Conservation (phyloP, 1,139 yeast species). For the Blastobotrys elegans region DNA sequence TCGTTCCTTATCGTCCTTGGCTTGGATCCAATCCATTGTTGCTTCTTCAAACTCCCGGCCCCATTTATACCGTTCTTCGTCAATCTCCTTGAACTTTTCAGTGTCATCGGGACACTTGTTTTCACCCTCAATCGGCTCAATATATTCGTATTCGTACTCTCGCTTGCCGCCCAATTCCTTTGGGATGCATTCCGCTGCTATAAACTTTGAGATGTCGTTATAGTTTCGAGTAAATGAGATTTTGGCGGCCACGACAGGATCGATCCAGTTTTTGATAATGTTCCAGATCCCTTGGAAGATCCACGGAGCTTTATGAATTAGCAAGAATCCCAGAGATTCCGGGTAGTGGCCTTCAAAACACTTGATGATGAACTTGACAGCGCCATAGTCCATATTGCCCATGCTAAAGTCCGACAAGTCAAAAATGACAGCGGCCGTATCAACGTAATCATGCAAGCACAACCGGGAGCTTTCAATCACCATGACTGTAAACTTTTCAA, state of each 20-base stretch:
- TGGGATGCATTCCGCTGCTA: constrained; percentile 53
- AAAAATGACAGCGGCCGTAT: constrained; percentile 68
- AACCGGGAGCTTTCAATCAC: constrained; percentile 68
- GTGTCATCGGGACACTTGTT: constrained; percentile 42
- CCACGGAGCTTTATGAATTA: constrained; percentile 90
- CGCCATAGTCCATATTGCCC: constrained; percentile 77
- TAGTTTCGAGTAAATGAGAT: constrained; percentile 62
- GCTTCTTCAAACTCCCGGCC: constrained; percentile 47
- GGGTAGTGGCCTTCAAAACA: constrained; percentile 88
- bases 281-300: constrained; percentile 83
- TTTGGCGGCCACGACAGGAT: constrained; percentile 82
- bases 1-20: constrained; percentile 40
- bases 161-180: constrained; percentile 63
- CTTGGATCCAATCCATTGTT: constrained; percentile 66
- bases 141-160: constrained; percentile 48
- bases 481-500: constrained; percentile 60
- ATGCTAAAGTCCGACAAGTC: constrained; percentile 71
- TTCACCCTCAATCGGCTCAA: constrained; percentile 51
- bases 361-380: constrained; percentile 71
- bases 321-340: constrained; percentile 68
- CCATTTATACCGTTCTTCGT: constrained; percentile 46
- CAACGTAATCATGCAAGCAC: constrained; percentile 56
- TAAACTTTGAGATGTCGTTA: constrained; percentile 54
- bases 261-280: constrained; percentile 78
- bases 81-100: constrained; percentile 39